A percentile compares a stretch with the other conserved stretches of the same genome.
Evolutionary conservation across 352 stramenopile species (phyloP).

Genomic region (Blastocystis sp.): DNA sequence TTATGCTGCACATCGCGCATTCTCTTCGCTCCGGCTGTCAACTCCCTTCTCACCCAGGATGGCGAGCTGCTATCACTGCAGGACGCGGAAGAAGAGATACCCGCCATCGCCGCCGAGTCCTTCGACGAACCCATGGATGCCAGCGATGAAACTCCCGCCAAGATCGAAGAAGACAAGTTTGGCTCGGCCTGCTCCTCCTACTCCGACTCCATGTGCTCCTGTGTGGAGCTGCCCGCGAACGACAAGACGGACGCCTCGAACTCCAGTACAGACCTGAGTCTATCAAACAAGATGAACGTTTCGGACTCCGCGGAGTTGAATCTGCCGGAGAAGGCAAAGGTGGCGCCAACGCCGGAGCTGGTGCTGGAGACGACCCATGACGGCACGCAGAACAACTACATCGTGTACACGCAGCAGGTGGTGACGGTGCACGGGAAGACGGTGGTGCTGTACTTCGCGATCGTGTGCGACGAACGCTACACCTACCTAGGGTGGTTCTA

Average conservation of each 20-base stretch:
- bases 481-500: constrained; percentile 49
- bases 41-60: neutral
- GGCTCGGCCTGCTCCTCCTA: neutral
- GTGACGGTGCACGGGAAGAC: neutral
- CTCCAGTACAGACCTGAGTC: neutral
- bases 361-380: neutral
- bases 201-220: neutral
- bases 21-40: neutral
- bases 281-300: no score
- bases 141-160: neutral
- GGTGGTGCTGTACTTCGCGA: neutral
- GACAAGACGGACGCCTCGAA: neutral
- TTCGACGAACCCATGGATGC: neutral
- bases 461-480: constrained; percentile 6
- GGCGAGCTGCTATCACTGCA: neutral
- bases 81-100: neutral
- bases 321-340: neutral
- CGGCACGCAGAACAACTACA: neutral
- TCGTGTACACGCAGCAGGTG: neutral
- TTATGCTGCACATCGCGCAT: neutral
- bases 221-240: neutral
- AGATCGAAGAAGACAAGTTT: neutral
- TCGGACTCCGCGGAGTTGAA: neutral
- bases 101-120: neutral
- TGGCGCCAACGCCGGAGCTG: neutral